A percentile compares a stretch with the other conserved stretches of the same genome.
Evolutionary conservation across 768 basidiomycete genomes (phyloP).

Genomic region (Pleurotus eryngii): DNA sequence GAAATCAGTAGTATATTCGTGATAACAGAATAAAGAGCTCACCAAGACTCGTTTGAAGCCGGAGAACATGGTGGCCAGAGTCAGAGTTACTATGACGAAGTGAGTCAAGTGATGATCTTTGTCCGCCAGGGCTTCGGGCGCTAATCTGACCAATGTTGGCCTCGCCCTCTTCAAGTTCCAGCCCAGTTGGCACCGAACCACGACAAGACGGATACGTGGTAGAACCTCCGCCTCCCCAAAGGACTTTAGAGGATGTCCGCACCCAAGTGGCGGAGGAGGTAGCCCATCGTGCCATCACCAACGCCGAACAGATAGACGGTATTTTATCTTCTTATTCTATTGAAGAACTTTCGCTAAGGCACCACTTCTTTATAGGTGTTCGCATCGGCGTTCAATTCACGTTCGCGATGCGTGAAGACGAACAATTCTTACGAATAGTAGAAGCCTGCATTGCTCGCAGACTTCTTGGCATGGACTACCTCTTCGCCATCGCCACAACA

Average conservation of each 20-base stretch:
- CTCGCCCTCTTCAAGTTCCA: conserved; percentile 1
- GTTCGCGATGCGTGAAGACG: conserved; percentile 54
- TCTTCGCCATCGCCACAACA: conserved; percentile 55
- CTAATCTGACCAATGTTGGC: not conserved
- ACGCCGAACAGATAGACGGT: conserved; percentile 40
- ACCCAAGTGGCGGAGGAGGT: conserved; percentile 50
- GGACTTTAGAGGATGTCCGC: conserved; percentile 48
- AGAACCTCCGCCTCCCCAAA: conserved; percentile 15
- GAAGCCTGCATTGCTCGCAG: conserved; percentile 43
- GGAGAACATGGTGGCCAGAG: conserved; percentile 10
- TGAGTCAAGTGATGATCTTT: not conserved
- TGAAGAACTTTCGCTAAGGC: not conserved
- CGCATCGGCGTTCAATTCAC: conserved; percentile 60
- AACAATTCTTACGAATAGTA: conserved; percentile 53
- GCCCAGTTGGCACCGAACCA: not conserved
- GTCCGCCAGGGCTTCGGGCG: not conserved
- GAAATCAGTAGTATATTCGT: not conserved
- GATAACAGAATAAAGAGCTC: not conserved
- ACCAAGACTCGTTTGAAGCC: conserved; percentile 11
- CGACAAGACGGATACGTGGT: not conserved
- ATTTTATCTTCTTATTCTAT: not conserved
- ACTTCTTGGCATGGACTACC: conserved; percentile 39
- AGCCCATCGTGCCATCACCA: conserved; percentile 42
- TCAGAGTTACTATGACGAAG: not conserved
- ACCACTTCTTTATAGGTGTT: conserved; percentile 29